Percentiles rank a stretch among this genome's conserved stretches.
Evolutionary conservation across 1,139 yeast species (phyloP).

Genomic region (Candida sanyaensis): DNA sequence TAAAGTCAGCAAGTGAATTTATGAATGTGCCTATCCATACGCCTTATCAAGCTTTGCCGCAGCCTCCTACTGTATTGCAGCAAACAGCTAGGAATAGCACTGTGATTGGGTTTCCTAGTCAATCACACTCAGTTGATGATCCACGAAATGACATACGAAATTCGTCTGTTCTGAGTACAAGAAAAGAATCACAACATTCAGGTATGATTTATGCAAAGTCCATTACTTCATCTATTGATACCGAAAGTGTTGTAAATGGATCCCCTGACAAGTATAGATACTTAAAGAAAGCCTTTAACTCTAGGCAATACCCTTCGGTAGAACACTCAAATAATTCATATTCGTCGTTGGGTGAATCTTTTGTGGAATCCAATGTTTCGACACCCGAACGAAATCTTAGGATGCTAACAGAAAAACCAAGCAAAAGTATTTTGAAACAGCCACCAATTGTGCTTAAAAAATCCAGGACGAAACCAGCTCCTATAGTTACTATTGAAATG

Average conservation of each 20-base stretch:
- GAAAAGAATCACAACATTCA: slow-evolving; percentile 18
- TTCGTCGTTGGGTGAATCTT: slow-evolving; percentile 12
- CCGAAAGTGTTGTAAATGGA: slow-evolving; percentile 11
- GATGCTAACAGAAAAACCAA: slow-evolving; percentile 7
- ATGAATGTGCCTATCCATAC: slow-evolving; percentile 47
- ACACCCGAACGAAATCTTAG: slow-evolving; percentile 7
- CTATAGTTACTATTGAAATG: slow-evolving; percentile 54
- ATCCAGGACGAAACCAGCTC: slow-evolving; percentile 25
- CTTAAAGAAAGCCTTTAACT: slow-evolving; percentile 9
- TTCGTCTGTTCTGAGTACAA: slow-evolving; percentile 25
- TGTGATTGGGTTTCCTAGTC: not conserved
- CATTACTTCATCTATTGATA: slow-evolving; percentile 14
- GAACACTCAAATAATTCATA: slow-evolving; percentile 11
- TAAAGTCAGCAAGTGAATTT: slow-evolving; percentile 16
- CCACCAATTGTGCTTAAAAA: slow-evolving; percentile 1
- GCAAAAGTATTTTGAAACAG: slow-evolving; percentile 15
- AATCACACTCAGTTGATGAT: not conserved
- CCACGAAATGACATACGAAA: slow-evolving; percentile 12
- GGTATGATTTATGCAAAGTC: slow-evolving; percentile 13
- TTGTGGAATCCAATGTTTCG: slow-evolving; percentile 7
- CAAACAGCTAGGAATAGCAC: not conserved
- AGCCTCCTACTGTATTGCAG: slow-evolving; percentile 21
- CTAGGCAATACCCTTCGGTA: slow-evolving; percentile 1
- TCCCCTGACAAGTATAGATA: slow-evolving; percentile 16
- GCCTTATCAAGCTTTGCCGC: slow-evolving; percentile 43